Evolutionary conservation across 257 asterid species (phyloP), one percentile per base, ranked within the genome.

Genomic region (Nyctanthes arbortristis): DNA sequence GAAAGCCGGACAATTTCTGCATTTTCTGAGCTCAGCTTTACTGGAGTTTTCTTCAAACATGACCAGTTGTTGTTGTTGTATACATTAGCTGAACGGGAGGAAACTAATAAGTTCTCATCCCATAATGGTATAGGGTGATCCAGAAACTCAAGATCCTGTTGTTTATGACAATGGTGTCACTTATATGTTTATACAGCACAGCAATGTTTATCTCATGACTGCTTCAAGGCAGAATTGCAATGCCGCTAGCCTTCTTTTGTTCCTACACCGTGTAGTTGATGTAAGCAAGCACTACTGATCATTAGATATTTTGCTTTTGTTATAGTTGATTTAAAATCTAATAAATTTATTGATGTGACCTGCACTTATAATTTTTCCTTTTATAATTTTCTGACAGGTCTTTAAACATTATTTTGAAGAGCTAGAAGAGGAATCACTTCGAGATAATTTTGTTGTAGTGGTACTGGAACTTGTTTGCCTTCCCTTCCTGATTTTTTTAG

Each of bases 361-460:
- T 65, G 63, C 66, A 29, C 60, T 58, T 7, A 9, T 62, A 39
- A 7, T 55, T 27, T 63, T 45, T 58, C 24, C 30, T 57, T 61
- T 43, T 67, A 31, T 18, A 63, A 63, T 69, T 65, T 77, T 47
- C 54, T 70, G 25, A 70, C 91, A 95, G 99, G 99, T 95, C 68
- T 95, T 95, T 81, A 95, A 95, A 76, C 97, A 95, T 79, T 95
- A 95, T 78, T 95, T 95, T 66, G 99, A 95, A 84, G 98, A 89
- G 85, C 70, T 95, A 68, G 99, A 91, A 84, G 99, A 95, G 80
- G 99, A 95, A 79, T 95, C 98, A 2, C 96, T 95, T 30, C 81
- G 99, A 68, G 99, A 95, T 82, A 95, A 95, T 74, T 95, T 95
- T 80, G 99, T 95, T 78, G 96, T 95, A 47, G 99, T 95, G 97